Evolutionary conservation across 495 filamentous ascomycete species (phyloP).

Genomic region (Daldinia childiae): DNA sequence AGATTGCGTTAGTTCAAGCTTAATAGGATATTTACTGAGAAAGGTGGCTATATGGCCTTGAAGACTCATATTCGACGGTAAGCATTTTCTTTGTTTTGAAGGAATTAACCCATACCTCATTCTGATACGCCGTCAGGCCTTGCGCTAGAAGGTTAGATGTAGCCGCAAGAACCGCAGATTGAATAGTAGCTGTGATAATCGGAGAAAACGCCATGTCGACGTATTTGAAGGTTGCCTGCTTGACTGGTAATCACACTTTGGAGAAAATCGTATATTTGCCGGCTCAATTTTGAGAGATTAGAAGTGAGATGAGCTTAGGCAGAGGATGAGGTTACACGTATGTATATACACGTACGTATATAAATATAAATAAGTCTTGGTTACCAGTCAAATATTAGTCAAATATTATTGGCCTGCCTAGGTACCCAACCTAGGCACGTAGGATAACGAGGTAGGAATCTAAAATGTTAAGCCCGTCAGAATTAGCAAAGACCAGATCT

Average conservation of each 20-base stretch:
- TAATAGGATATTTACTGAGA: background rate
- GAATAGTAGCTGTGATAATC: constrained; percentile 71
- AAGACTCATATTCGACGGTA: background rate
- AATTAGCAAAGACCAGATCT: background rate
- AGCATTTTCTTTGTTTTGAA: background rate
- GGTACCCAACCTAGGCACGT: too few species aligned
- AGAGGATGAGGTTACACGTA: constrained; percentile 1
- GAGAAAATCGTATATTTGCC: background rate
- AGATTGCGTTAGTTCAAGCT: constrained; percentile 16
- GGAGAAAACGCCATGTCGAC: constrained; percentile 57
- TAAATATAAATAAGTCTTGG: background rate
- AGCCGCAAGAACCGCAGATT: constrained; percentile 74
- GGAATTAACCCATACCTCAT: constrained; percentile 59
- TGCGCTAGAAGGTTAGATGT: constrained; percentile 88
- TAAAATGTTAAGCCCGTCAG: background rate
- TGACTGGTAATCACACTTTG: background rate
- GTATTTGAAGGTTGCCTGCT: background rate
- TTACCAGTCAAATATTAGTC: background rate
- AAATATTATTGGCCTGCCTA: background rate
- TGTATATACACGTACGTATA: background rate
- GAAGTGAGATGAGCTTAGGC: background rate
- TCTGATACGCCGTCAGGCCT: constrained; percentile 72
- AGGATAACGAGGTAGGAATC: background rate
- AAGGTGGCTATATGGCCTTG: background rate
- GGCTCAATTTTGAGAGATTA: background rate